These are phyloP conservation scores for Heterobasidion irregulare DNA, from an alignment of 1,284 basidiomycete genomes.

Conservation along the genomic window DNA sequence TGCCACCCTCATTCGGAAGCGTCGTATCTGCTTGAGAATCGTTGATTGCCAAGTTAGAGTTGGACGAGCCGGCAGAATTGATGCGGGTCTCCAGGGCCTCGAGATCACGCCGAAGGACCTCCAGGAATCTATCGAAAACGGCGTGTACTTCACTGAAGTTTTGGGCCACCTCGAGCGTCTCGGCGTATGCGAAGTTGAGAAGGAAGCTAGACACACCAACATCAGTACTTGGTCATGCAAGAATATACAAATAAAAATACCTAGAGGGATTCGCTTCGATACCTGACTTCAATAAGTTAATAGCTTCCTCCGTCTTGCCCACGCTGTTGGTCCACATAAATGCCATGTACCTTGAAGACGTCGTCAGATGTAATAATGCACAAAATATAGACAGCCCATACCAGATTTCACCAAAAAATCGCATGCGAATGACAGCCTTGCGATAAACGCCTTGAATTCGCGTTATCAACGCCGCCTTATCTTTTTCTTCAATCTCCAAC, in stretches of 20 bases:
- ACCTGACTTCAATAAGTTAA: slow-evolving; percentile 76
- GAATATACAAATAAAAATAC: slow-evolving; percentile 24
- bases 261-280: slow-evolving; percentile 84
- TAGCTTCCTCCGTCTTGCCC: slow-evolving; percentile 79
- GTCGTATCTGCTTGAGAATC: slow-evolving; percentile 14
- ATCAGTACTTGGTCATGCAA: slow-evolving; percentile 4
- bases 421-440: slow-evolving; percentile 84
- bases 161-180: slow-evolving; percentile 65
- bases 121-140: slow-evolving; percentile 67
- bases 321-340: slow-evolving; percentile 71
- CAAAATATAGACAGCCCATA: slow-evolving; percentile 23
- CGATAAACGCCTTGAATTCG: slow-evolving; percentile 81
- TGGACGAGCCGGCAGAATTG: slow-evolving; percentile 34
- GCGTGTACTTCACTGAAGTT: slow-evolving; percentile 63
- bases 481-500: slow-evolving; percentile 84
- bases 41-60: slow-evolving; percentile 24
- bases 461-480: slow-evolving; percentile 55
- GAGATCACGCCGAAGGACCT: slow-evolving; percentile 62
- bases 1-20: neutral
- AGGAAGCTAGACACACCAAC: slow-evolving; percentile 54
- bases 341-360: slow-evolving; percentile 73
- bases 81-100: slow-evolving; percentile 53
- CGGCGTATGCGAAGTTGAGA: slow-evolving; percentile 85
- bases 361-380: slow-evolving; percentile 2
- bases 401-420: slow-evolving; percentile 96